Evolutionary conservation across 441 rosid genomes (phyloP).

Genomic region (Hura crepitans): DNA sequence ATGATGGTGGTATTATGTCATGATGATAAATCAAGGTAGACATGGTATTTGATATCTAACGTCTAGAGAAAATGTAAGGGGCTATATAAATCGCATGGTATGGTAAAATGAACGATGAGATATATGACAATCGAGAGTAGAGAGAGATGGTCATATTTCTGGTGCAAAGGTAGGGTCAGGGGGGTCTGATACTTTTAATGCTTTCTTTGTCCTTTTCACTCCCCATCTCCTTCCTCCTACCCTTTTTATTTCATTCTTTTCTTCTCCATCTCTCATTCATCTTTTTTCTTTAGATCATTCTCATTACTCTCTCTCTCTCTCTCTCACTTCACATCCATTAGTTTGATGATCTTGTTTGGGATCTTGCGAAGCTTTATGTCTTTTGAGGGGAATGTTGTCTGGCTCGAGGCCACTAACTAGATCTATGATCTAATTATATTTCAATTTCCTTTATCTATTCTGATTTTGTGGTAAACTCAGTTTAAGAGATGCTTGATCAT

Average conservation of each 20-base stretch:
- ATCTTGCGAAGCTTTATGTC: constrained; percentile 38
- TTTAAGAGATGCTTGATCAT: constrained; percentile 22
- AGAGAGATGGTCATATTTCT: constrained; percentile 14
- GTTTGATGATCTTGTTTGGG: not conserved
- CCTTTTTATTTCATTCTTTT: constrained; percentile 31
- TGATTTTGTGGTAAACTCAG: too few relatives aligned
- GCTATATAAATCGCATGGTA: constrained; percentile 27
- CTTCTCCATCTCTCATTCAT: constrained; percentile 5
- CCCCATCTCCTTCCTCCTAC: constrained; percentile 22
- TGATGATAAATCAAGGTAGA: constrained; percentile 27
- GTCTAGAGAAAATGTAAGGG: not conserved
- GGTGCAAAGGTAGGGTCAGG: constrained; percentile 32
- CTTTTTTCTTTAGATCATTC: too few relatives aligned
- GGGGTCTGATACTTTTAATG: constrained; percentile 41
- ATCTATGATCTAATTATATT: too few relatives aligned
- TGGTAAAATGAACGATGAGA: constrained; percentile 22
- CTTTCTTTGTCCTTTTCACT: constrained; percentile 47
- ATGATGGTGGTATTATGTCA: constrained; percentile 35
- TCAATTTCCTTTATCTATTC: too few relatives aligned
- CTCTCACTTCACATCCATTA: too few relatives aligned
- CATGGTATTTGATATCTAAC: constrained; percentile 5
- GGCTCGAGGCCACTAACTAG: constrained; percentile 81
- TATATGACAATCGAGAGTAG: too few relatives aligned
- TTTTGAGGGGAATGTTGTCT: constrained; percentile 97
- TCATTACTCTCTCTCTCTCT: constrained; percentile 13